phyloP scores from a whole-genome alignment of 1,284 basidiomycete genomes.

The Pterulicium gracile region DNA sequence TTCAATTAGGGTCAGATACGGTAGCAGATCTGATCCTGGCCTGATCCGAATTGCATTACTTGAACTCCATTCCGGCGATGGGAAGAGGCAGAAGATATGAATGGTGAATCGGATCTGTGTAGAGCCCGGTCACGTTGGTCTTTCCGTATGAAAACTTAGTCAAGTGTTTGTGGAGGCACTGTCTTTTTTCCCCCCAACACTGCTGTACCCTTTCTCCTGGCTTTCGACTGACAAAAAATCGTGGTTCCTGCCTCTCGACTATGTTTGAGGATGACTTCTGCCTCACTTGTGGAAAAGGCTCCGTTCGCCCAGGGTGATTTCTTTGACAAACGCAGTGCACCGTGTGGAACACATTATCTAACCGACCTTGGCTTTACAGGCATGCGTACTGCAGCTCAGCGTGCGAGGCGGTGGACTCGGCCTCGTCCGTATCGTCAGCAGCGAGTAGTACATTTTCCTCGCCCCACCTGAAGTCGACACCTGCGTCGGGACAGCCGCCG shows the following conservation, averaged over 20 bases:
- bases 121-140: too few species aligned
- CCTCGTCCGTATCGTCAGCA: constrained; percentile 54
- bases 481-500: constrained; percentile 41
- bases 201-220: background rate
- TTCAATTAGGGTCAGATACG: too few species aligned
- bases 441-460: constrained; percentile 55
- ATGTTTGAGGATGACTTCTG: constrained; percentile 69
- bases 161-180: background rate
- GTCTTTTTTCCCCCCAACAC: background rate
- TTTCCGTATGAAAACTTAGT: background rate
- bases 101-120: too few species aligned
- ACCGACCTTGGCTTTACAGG: constrained; percentile 25
- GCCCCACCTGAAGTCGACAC: constrained; percentile 41
- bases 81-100: too few species aligned
- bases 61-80: too few species aligned
- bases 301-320: constrained; percentile 50
- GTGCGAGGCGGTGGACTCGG: constrained; percentile 52
- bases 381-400: constrained; percentile 65
- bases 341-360: too few species aligned
- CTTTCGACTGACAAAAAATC: constrained; percentile 2
- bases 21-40: too few species aligned
- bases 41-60: too few species aligned
- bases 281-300: constrained; percentile 51
- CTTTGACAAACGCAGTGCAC: too few species aligned
- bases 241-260: constrained; percentile 12